phyloP scores from a whole-genome alignment of 2,329 filamentous ascomycete genomes.

The Akanthomyces lecanii region DNA sequence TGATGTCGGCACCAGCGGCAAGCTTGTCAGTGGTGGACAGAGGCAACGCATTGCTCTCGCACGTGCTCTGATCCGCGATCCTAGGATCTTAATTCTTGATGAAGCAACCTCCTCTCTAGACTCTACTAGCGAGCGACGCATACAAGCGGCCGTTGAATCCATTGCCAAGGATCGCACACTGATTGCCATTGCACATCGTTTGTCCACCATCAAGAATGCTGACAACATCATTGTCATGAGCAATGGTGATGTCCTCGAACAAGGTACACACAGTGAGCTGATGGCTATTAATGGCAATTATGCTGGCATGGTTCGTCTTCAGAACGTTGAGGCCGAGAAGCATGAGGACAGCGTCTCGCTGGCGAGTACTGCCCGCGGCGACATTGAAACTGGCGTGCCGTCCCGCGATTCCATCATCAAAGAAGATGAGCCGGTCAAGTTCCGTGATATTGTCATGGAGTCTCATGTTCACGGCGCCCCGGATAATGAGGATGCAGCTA shows the following conservation, averaged over 20 bases:
- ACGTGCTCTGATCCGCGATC: slow-evolving; percentile 52
- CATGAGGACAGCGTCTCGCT: slow-evolving; percentile 28
- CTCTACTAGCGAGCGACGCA: slow-evolving; percentile 51
- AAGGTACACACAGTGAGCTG: slow-evolving; percentile 60
- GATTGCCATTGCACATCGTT: slow-evolving; percentile 60
- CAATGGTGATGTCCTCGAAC: slow-evolving; percentile 56
- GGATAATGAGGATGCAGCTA: slow-evolving; percentile 28
- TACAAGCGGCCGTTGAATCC: slow-evolving; percentile 45
- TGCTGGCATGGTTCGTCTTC: slow-evolving; percentile 45
- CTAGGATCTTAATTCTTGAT: slow-evolving; percentile 55
- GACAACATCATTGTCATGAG: slow-evolving; percentile 65
- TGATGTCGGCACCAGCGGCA: slow-evolving; percentile 49
- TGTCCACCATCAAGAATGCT: slow-evolving; percentile 59
- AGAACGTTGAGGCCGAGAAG: slow-evolving; percentile 33
- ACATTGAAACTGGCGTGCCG: slow-evolving; percentile 39
- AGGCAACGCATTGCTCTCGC: slow-evolving; percentile 58
- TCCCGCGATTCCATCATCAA: slow-evolving; percentile 37
- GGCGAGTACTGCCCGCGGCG: slow-evolving; percentile 29
- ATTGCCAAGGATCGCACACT: slow-evolving; percentile 54
- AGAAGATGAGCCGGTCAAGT: slow-evolving; percentile 29
- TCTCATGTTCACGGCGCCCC: slow-evolving; percentile 35
- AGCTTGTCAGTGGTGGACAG: slow-evolving; percentile 56
- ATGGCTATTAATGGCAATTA: slow-evolving; percentile 49
- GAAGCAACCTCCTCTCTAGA: slow-evolving; percentile 60
- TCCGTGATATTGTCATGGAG: slow-evolving; percentile 32